These are phyloP conservation scores for Amoebophrya sp. DNA, from an alignment of 169 alveolate genomes.

Conservation along the genomic window DNA sequence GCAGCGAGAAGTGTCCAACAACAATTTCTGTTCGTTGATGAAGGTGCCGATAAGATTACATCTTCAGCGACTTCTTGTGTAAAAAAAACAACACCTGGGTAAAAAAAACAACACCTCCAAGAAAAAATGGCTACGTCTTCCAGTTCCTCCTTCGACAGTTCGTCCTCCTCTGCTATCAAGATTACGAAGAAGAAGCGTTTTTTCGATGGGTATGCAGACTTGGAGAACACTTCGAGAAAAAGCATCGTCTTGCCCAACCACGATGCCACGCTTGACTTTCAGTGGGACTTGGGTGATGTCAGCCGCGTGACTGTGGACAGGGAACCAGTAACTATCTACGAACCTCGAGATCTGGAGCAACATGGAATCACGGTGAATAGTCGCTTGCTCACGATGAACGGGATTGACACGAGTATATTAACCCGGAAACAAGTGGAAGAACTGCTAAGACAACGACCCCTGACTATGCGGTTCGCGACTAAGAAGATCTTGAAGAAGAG, in stretches of 20 bases:
- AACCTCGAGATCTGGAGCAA: neutral
- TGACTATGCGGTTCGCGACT: neutral
- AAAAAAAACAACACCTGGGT: too few relatives aligned
- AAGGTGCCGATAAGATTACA: too few relatives aligned
- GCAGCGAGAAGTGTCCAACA: too few relatives aligned
- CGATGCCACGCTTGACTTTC: neutral
- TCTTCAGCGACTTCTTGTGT: too few relatives aligned
- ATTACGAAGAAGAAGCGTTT: neutral
- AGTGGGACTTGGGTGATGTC: neutral
- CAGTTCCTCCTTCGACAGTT: too few relatives aligned
- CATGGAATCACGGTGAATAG: neutral
- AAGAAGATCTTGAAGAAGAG: neutral
- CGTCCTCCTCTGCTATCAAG: too few relatives aligned
- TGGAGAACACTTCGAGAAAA: neutral
- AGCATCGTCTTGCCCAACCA: neutral
- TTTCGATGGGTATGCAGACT: neutral
- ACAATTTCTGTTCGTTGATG: too few relatives aligned
- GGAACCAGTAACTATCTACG: neutral
- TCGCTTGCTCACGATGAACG: constrained; percentile 6
- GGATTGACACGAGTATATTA: neutral
- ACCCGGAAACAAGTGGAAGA: neutral
- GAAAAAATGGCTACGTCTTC: too few relatives aligned
- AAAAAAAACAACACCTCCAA: too few relatives aligned
- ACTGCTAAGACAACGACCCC: neutral
- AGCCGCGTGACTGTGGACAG: neutral